Base-by-base conservation (phyloP, 2,329 filamentous ascomycete genomes). In the Paracoccidioides lutzii region DNA sequence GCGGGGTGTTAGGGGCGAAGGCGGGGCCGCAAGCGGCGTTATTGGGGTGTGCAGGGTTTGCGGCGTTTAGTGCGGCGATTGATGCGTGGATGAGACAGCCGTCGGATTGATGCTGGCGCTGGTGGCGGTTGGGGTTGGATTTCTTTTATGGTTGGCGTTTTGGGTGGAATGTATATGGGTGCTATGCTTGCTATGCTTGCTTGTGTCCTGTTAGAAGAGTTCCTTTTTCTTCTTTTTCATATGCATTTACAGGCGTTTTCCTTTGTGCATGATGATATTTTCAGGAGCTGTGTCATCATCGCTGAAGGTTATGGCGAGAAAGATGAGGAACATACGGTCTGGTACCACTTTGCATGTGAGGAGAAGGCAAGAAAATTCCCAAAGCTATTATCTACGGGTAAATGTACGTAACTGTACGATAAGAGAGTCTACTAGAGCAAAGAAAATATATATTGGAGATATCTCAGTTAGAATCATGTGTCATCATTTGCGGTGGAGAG, bases 21-120 rank as follows among this genome's bases (percentile, higher is more conserved):
- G 91, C 88, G 0, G 93, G 93, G 0, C 93, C 93, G 6, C 88
- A 93, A 74, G 93, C 91, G 37, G 87, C 88, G 52, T 85, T 83
- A 1, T 79, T 94, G 3, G 93, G 93, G 0, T 97, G 91, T 71
- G 87, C 83, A 10, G 93, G 91, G 0, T 98, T 98, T 71, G 93
- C 93, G 56, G 90, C 88, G 0, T 97, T 97, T 65, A 88, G 83
- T 69, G 83, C 87, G 12, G 91, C 90, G 0, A 96, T 97, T 68
- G 91, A 97, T 77, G 83, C 82, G 40, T 96, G 89, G 69, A 88
- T 96, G 88, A 75, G 87, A 64, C 85, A 85, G 78, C 86, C 87
- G 9, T 67, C 66, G 57, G 62, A 81, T 75, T 69, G 81, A 84
- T 4, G 1, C 4, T 6, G 30, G 22, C 3, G 22, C 15, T 30